phyloP scores from a whole-genome alignment of 148 eudicot genomes.

The Nepenthes mirabilis region DNA sequence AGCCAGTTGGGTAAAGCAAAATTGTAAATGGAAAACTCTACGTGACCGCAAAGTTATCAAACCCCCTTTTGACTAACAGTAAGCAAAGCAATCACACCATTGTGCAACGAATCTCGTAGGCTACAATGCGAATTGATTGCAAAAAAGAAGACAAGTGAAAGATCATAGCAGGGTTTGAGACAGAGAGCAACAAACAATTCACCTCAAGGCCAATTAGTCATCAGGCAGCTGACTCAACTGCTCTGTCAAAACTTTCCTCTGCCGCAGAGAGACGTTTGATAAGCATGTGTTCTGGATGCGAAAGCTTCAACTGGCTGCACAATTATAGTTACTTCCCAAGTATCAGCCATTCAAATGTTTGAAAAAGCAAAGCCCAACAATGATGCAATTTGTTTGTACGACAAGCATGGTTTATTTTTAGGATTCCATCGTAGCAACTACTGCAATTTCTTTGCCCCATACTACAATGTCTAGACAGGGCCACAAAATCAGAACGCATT shows the following conservation, averaged over 20 bases:
- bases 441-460: background rate
- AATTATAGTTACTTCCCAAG: background rate
- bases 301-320: slow-evolving; percentile 70
- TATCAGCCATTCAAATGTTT: background rate
- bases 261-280: slow-evolving; percentile 51
- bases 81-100: too few species aligned
- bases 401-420: too few species aligned
- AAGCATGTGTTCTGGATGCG: slow-evolving; percentile 67
- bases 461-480: background rate
- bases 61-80: too few species aligned
- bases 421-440: too few species aligned
- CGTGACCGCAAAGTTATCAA: too few species aligned
- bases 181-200: background rate
- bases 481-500: background rate
- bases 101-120: too few species aligned
- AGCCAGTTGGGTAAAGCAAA: too few species aligned
- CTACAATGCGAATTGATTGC: background rate
- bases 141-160: background rate
- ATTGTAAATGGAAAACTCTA: too few species aligned
- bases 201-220: background rate
- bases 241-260: slow-evolving; percentile 74
- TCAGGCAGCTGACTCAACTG: slow-evolving; percentile 56
- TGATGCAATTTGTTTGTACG: too few species aligned
- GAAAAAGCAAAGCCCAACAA: background rate
- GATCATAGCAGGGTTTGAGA: background rate